phyloP scores from a whole-genome alignment of 1,139 yeast genomes.

The Geotrichum restrictum region DNA sequence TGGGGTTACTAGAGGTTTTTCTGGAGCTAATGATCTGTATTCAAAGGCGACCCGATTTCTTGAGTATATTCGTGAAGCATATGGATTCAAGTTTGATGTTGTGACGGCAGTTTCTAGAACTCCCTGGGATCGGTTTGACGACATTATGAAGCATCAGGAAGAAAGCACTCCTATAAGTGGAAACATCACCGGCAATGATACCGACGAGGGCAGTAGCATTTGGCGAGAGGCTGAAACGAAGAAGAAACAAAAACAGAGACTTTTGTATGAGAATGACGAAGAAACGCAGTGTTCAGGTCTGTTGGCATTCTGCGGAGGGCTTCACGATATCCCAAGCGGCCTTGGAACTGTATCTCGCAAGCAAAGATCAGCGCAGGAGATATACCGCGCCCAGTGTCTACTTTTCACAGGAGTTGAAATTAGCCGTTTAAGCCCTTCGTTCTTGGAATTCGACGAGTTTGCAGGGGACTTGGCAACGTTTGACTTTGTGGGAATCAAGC shows the following conservation, averaged over 20 bases:
- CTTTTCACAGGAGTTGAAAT: conserved; percentile 21
- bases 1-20: not conserved
- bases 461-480: conserved; percentile 9
- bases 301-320: conserved; percentile 17
- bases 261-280: conserved; percentile 13
- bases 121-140: conserved; percentile 16
- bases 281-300: conserved; percentile 19
- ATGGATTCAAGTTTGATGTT: conserved; percentile 20
- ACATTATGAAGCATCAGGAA: conserved; percentile 4
- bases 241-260: not conserved
- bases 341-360: conserved; percentile 1
- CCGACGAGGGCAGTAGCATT: conserved; percentile 1
- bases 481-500: conserved; percentile 7
- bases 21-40: not conserved
- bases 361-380: conserved; percentile 1
- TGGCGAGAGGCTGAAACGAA: conserved; percentile 4
- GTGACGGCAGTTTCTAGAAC: conserved; percentile 18
- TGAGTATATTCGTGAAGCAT: conserved; percentile 12
- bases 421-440: conserved; percentile 11
- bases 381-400: conserved; percentile 18
- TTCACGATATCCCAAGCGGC: conserved; percentile 19
- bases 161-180: not conserved
- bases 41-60: conserved; percentile 4
- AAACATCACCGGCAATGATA: not conserved
- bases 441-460: conserved; percentile 7